These are phyloP conservation scores for Spatholobus suberectus DNA, from an alignment of 306 rosid genomes.

Conservation along the genomic window DNA sequence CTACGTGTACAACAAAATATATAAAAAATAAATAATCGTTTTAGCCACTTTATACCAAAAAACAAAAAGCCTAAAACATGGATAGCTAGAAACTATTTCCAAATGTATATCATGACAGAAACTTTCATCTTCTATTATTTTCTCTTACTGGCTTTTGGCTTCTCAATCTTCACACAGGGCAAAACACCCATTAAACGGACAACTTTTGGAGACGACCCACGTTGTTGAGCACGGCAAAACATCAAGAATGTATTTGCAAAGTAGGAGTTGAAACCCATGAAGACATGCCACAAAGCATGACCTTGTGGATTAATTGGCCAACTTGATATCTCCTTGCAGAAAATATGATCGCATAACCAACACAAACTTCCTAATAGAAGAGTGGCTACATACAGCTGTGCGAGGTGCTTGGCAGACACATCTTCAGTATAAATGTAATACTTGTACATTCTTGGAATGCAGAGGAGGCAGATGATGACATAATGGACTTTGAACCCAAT, in stretches of 20 bases:
- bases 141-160: constrained; percentile 67
- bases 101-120: constrained; percentile 40
- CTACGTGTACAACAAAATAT: constrained; percentile 52
- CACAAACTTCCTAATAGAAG: constrained; percentile 66
- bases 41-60: constrained; percentile 44
- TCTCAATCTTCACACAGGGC: constrained; percentile 80
- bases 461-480: constrained; percentile 67
- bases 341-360: constrained; percentile 69
- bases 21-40: constrained; percentile 33
- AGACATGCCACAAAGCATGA: constrained; percentile 88
- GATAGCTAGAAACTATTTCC: constrained; percentile 30
- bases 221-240: constrained; percentile 93
- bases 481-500: constrained; percentile 81
- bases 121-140: constrained; percentile 37
- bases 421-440: constrained; percentile 73
- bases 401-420: constrained; percentile 63
- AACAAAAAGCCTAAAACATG: constrained; percentile 25
- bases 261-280: constrained; percentile 78
- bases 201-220: constrained; percentile 72
- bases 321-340: constrained; percentile 70
- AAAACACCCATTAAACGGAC: constrained; percentile 64
- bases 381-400: constrained; percentile 63
- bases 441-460: constrained; percentile 94
- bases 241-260: constrained; percentile 87
- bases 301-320: constrained; percentile 80